A percentile compares a stretch with the other conserved stretches of the same genome.
Evolutionary conservation across 768 basidiomycete genomes (phyloP).

Genomic region (Sporobolomyces roseus): DNA sequence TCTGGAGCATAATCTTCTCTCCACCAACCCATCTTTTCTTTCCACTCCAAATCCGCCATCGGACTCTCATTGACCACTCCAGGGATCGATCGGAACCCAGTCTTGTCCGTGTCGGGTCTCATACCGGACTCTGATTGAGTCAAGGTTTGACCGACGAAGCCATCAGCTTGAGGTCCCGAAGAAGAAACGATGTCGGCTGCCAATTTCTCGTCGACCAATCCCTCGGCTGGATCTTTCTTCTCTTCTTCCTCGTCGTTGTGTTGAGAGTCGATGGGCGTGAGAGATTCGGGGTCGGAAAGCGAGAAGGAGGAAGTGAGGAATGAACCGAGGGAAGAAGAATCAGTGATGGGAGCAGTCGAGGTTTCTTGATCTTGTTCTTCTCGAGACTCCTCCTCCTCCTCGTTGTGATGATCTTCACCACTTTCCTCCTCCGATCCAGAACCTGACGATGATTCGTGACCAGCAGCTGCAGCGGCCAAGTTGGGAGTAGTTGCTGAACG

Average conservation of each 20-base stretch:
- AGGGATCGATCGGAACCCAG: conserved; percentile 11
- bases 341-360: neutral
- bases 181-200: conserved; percentile 12
- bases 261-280: neutral
- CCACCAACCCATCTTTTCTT: conserved; percentile 31
- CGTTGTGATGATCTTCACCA: neutral
- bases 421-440: neutral
- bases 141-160: conserved; percentile 4
- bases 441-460: neutral
- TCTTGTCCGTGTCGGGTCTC: conserved; percentile 1
- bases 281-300: neutral
- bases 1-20: conserved; percentile 7
- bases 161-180: conserved; percentile 9
- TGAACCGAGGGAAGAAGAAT: conserved; percentile 7
- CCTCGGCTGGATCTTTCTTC: conserved; percentile 1
- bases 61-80: conserved; percentile 23
- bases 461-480: neutral
- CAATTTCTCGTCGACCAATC: conserved; percentile 2
- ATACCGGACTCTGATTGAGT: conserved; percentile 11
- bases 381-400: conserved; percentile 1
- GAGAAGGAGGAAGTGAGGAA: conserved; percentile 14
- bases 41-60: conserved; percentile 19
- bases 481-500: conserved; percentile 18
- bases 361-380: no score
- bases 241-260: neutral